Conservation (phyloP, 1,284 basidiomycete genomes). For the Puccinia novopanici region DNA sequence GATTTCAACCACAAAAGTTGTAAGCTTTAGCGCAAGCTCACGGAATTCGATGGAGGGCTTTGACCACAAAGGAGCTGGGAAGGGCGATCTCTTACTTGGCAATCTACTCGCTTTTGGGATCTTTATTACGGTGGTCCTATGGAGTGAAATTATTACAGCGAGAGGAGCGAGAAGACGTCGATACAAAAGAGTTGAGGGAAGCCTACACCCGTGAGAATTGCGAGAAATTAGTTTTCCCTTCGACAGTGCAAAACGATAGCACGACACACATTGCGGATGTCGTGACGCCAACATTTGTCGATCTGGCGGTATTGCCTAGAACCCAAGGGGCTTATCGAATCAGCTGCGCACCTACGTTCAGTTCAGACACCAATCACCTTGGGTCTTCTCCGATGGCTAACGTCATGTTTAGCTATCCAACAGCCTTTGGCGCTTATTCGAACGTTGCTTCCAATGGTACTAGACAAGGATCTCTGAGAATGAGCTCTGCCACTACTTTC, state of each 20-base stretch:
- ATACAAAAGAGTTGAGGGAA: neutral
- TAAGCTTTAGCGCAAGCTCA: neutral
- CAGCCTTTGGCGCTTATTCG: constrained; percentile 29
- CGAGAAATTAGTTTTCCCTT: constrained; percentile 10
- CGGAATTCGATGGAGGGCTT: neutral
- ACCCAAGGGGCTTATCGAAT: constrained; percentile 24
- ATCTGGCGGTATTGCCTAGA: neutral
- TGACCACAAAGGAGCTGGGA: neutral
- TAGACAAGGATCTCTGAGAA: neutral
- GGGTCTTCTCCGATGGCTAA: neutral
- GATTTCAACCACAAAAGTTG: neutral
- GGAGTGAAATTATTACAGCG: constrained; percentile 59
- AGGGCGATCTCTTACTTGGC: constrained; percentile 59
- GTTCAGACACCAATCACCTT: neutral
- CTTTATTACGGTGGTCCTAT: constrained; percentile 61
- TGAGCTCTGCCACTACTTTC: constrained; percentile 18
- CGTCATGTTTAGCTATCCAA: constrained; percentile 28
- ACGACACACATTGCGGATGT: neutral
- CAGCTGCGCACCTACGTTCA: neutral
- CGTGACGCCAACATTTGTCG: constrained; percentile 1
- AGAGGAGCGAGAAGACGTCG: constrained; percentile 56
- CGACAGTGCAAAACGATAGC: neutral
- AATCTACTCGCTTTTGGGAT: constrained; percentile 61
- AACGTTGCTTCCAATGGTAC: neutral
- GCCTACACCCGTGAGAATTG: neutral